A percentile compares a stretch with the other conserved stretches of the same genome.
Conservation (phyloP, 2,329 filamentous ascomycete species). For the Nemania sp. region DNA sequence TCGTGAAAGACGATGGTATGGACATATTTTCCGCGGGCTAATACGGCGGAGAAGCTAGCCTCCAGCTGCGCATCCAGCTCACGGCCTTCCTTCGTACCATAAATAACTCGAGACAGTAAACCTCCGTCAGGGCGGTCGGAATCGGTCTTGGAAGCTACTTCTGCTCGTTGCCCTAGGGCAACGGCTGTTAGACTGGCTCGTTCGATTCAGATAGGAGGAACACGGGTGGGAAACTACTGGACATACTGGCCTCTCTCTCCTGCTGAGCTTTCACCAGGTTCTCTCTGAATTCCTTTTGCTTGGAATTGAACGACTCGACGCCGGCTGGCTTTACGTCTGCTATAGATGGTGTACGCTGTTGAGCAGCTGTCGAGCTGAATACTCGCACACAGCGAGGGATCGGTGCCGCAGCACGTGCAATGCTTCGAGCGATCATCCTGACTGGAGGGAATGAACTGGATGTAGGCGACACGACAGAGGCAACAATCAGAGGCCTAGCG, state of each 20-base stretch:
- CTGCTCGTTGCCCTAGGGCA: conserved; percentile 61
- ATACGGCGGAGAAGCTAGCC: conserved; percentile 90
- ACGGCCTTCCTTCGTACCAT: conserved; percentile 93
- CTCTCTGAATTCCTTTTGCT: conserved; percentile 86
- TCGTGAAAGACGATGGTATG: conserved; percentile 97
- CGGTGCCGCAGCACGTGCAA: conserved; percentile 51
- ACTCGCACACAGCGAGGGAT: conserved; percentile 57
- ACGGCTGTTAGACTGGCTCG: conserved; percentile 47
- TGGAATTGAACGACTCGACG: conserved; percentile 75
- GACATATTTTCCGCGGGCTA: conserved; percentile 96
- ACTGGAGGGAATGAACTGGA: too few species aligned
- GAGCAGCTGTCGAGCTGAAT: conserved; percentile 58
- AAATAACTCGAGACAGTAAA: conserved; percentile 86
- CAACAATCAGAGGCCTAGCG: too few species aligned
- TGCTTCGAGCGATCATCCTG: conserved; percentile 55
- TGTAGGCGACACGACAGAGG: too few species aligned
- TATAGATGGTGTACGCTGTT: conserved; percentile 69
- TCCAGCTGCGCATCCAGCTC: conserved; percentile 96
- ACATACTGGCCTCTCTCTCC: conserved; percentile 84
- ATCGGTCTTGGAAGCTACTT: conserved; percentile 57
- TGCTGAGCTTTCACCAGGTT: conserved; percentile 75
- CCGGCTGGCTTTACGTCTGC: conserved; percentile 78
- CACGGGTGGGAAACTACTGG: conserved; percentile 37
- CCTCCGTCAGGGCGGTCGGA: conserved; percentile 67
- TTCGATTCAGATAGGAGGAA: conserved; percentile 42